A percentile compares a stretch with the other conserved stretches of the same genome.
Evolutionary conservation across 1,139 yeast genomes (phyloP).

Genomic region (Candida dubliniensis): DNA sequence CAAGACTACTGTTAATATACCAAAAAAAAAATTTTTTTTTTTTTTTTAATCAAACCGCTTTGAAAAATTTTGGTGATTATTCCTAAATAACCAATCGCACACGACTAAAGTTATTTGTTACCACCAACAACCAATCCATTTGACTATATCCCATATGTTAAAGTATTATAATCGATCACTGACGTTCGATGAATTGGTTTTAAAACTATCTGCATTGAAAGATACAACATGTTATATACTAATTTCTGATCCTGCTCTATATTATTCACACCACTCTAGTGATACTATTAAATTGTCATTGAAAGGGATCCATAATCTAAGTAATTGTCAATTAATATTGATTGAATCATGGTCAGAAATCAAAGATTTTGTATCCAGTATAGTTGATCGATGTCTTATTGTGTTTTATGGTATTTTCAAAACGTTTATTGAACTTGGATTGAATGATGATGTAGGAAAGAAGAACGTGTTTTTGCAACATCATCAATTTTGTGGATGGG

Average conservation of each 20-base stretch:
- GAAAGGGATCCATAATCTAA: conserved; percentile 3
- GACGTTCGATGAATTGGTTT: conserved; percentile 9
- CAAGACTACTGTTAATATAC: neutral
- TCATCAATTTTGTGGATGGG: conserved; percentile 9
- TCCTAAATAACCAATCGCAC: neutral
- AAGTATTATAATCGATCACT: conserved; percentile 9
- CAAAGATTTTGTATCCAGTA: conserved; percentile 6
- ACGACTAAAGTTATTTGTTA: conserved; percentile 1
- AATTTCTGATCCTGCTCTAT: conserved; percentile 9
- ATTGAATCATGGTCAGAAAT: conserved; percentile 14
- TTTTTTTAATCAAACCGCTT: neutral
- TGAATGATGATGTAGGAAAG: neutral
- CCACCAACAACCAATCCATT: conserved; percentile 1
- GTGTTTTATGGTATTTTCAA: conserved; percentile 12
- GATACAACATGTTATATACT: conserved; percentile 4
- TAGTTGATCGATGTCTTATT: neutral
- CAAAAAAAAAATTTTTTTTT: conserved; percentile 7
- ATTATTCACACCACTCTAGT: neutral
- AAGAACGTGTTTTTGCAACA: conserved; percentile 1
- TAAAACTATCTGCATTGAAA: neutral
- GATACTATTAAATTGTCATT: conserved; percentile 1
- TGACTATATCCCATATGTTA: conserved; percentile 7
- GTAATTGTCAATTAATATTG: conserved; percentile 7
- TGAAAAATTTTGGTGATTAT: neutral
- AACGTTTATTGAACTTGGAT: conserved; percentile 10